These are phyloP conservation scores for Candolleomyces aberdarensis DNA, from an alignment of 768 basidiomycete species.

Conservation along the genomic window DNA sequence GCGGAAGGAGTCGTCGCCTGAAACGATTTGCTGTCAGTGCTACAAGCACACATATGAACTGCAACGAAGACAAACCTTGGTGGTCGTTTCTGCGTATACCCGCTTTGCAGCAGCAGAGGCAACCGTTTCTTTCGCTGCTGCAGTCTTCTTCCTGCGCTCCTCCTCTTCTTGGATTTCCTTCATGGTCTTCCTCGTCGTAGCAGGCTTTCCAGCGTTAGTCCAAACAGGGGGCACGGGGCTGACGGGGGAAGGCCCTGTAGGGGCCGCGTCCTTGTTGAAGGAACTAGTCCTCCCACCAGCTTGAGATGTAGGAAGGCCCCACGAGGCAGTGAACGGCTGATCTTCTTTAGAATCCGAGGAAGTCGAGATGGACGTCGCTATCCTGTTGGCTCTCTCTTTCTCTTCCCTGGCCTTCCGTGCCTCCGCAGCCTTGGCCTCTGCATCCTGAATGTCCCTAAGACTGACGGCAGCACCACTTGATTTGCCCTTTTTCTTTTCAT, in stretches of 20 bases:
- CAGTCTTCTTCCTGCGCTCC: constrained; percentile 73
- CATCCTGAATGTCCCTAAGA: constrained; percentile 93
- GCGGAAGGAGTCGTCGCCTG: constrained; percentile 13
- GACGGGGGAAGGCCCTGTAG: constrained; percentile 22
- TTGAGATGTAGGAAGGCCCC: constrained; percentile 87
- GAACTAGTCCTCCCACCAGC: constrained; percentile 49
- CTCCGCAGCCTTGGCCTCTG: constrained; percentile 80
- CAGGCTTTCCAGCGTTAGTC: constrained; percentile 59
- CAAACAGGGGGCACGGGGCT: constrained; percentile 56
- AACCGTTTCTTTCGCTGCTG: constrained; percentile 54
- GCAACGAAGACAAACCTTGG: constrained; percentile 47
- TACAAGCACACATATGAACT: constrained; percentile 6
- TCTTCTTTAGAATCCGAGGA: constrained; percentile 49
- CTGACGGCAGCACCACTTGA: constrained; percentile 59
- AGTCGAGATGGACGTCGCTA: constrained; percentile 40
- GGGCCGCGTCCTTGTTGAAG: constrained; percentile 39
- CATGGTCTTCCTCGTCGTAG: constrained; percentile 81
- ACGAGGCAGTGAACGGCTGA: constrained; percentile 67
- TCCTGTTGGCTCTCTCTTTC: constrained; percentile 59
- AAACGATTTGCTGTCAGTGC: constrained; percentile 22
- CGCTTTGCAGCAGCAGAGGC: constrained; percentile 58
- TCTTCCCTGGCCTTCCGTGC: constrained; percentile 66
- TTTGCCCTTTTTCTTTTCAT: constrained; percentile 58
- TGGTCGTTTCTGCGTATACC: constrained; percentile 76
- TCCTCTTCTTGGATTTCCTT: constrained; percentile 99